These are phyloP conservation scores for Naganishia onofrii DNA, from an alignment of 768 basidiomycete species.

Conservation along the genomic window DNA sequence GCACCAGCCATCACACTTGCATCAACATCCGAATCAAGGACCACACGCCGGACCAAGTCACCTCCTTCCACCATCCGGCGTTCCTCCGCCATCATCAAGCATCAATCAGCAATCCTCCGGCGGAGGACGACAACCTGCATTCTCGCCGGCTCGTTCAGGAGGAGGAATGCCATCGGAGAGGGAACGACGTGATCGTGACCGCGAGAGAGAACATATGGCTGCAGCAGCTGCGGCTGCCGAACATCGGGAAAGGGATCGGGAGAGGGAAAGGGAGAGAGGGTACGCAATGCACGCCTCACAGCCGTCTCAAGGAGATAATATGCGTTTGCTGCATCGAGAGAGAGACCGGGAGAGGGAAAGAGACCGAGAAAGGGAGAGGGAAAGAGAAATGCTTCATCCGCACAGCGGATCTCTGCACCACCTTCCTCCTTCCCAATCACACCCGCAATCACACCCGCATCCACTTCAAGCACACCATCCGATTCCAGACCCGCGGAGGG, in stretches of 20 bases:
- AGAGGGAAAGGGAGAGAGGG: slow-evolving; percentile 35
- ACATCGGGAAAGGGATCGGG: slow-evolving; percentile 21
- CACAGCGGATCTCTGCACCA: neutral
- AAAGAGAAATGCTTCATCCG: slow-evolving; percentile 9
- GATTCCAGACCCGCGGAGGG: neutral
- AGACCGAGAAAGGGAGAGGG: slow-evolving; percentile 30
- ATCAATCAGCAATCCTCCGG: neutral
- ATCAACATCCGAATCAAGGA: neutral
- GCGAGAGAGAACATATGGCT: slow-evolving; percentile 1
- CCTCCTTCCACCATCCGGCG: neutral
- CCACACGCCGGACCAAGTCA: neutral
- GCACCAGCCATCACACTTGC: no score
- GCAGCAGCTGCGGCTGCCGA: neutral
- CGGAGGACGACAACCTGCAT: neutral
- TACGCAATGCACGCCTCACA: slow-evolving; percentile 13
- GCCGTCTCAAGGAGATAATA: slow-evolving; percentile 47
- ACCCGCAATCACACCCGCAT: neutral
- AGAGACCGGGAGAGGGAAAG: slow-evolving; percentile 39
- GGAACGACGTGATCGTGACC: neutral
- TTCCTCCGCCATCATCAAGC: neutral
- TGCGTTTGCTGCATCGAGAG: slow-evolving; percentile 36
- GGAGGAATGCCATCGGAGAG: neutral
- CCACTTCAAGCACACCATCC: slow-evolving; percentile 12
- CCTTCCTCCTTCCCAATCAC: slow-evolving; percentile 8
- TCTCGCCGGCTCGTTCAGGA: neutral